These are phyloP conservation scores for Stephania yunnanensis DNA, from an alignment of 164 flowering plant genomes.

Conservation along the genomic window DNA sequence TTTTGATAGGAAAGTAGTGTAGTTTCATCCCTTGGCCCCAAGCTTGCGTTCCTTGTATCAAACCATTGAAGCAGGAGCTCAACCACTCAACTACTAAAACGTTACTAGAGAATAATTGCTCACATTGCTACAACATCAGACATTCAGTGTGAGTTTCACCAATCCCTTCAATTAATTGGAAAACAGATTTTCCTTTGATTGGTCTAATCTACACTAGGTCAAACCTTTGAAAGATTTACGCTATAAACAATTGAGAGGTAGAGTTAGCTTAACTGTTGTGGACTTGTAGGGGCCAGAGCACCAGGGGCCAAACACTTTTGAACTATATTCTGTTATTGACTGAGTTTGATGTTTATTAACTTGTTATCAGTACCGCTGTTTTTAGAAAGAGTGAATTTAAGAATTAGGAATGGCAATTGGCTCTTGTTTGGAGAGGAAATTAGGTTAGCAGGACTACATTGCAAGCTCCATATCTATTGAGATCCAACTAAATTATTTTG, in stretches of 20 bases:
- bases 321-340: background rate
- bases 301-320: background rate
- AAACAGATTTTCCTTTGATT: background rate
- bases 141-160: too few species aligned
- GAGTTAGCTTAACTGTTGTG: background rate
- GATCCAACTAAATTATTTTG: too few species aligned
- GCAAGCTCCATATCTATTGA: too few species aligned
- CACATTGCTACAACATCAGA: too few species aligned
- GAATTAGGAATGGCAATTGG: background rate
- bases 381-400: background rate
- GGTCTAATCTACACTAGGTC: too few species aligned
- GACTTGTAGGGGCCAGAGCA: background rate
- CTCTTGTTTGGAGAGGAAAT: background rate
- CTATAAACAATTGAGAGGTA: constrained; percentile 7
- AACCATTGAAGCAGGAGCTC: too few species aligned
- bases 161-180: background rate
- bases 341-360: background rate
- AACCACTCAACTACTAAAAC: too few species aligned
- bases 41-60: too few species aligned
- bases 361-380: background rate
- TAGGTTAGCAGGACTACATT: background rate
- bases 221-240: background rate
- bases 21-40: too few species aligned
- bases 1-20: too few species aligned
- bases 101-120: too few species aligned